Percentiles rank a stretch among this genome's conserved stretches.
phyloP scores from a whole-genome alignment of 306 rosid species.

The Quercus suber region DNA sequence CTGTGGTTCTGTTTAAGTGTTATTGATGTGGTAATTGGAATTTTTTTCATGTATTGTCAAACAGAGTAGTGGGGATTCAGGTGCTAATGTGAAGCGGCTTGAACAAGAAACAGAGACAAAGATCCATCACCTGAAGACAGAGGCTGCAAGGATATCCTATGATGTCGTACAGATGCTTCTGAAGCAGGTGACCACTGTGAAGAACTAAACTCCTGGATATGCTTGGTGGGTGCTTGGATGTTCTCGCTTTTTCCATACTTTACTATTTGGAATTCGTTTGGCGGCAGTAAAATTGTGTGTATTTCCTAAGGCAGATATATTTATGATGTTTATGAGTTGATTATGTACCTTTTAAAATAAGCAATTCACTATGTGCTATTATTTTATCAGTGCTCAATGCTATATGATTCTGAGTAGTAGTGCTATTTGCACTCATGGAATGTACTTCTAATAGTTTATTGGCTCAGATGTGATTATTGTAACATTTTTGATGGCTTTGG shows the following conservation, averaged over 20 bases:
- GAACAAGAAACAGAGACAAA: constrained; percentile 71
- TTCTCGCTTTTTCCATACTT: background rate
- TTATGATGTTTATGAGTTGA: background rate
- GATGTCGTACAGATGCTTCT: constrained; percentile 79
- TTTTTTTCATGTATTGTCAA: background rate
- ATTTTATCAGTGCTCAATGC: background rate
- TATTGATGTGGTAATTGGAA: background rate
- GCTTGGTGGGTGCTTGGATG: background rate
- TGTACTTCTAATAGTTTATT: background rate
- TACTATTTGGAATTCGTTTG: background rate
- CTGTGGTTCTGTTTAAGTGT: no score
- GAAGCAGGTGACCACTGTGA: constrained; percentile 68
- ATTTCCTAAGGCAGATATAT: background rate
- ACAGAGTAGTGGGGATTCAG: constrained; percentile 91
- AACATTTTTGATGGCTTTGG: background rate
- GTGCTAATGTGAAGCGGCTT: constrained; percentile 88
- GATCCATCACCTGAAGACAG: constrained; percentile 55
- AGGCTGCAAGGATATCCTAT: constrained; percentile 60
- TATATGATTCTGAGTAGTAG: background rate
- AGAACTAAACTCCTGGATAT: constrained; percentile 35
- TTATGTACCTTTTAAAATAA: background rate
- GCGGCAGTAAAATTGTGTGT: background rate
- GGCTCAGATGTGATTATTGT: background rate
- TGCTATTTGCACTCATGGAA: background rate
- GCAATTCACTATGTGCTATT: background rate